phyloP scores from a whole-genome alignment of 306 rosid genomes.

The Ormosia semicastrata region DNA sequence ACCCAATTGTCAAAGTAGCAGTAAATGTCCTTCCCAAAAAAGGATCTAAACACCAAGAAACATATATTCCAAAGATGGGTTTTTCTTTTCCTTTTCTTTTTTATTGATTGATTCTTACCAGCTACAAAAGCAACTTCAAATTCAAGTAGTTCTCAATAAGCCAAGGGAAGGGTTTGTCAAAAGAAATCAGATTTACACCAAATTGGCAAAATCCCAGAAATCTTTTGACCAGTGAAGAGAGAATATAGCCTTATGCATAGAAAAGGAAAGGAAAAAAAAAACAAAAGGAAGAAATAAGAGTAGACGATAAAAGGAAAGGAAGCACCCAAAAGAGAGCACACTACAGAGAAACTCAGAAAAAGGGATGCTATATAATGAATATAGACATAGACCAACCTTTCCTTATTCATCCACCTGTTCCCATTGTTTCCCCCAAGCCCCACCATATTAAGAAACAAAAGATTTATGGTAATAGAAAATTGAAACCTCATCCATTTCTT shows the following conservation, averaged over 20 bases:
- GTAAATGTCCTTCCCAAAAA: neutral
- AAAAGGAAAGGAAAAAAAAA: slow-evolving; percentile 12
- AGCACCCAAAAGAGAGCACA: slow-evolving; percentile 24
- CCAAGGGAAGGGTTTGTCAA: neutral
- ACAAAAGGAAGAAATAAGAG: neutral
- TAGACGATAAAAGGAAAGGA: neutral
- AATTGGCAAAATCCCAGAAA: slow-evolving; percentile 41
- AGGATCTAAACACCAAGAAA: slow-evolving; percentile 11
- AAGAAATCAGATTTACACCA: slow-evolving; percentile 15
- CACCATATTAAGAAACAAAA: slow-evolving; percentile 32
- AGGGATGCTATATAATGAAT: neutral
- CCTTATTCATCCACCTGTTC: slow-evolving; percentile 39
- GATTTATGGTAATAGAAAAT: slow-evolving; percentile 16
- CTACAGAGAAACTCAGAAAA: neutral
- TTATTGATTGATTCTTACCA: slow-evolving; percentile 14
- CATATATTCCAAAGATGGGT: neutral
- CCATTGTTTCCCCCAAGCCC: slow-evolving; percentile 20
- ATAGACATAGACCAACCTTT: slow-evolving; percentile 13
- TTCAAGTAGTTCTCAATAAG: neutral
- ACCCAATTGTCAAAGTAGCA: neutral
- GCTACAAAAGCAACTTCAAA: neutral
- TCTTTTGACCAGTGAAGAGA: neutral
- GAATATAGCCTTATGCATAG: slow-evolving; percentile 3
- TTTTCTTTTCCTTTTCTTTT: neutral
- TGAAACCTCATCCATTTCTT: slow-evolving; percentile 43